phyloP scores from a whole-genome alignment of 352 stramenopile species.

The Phytophthora idaei region DNA sequence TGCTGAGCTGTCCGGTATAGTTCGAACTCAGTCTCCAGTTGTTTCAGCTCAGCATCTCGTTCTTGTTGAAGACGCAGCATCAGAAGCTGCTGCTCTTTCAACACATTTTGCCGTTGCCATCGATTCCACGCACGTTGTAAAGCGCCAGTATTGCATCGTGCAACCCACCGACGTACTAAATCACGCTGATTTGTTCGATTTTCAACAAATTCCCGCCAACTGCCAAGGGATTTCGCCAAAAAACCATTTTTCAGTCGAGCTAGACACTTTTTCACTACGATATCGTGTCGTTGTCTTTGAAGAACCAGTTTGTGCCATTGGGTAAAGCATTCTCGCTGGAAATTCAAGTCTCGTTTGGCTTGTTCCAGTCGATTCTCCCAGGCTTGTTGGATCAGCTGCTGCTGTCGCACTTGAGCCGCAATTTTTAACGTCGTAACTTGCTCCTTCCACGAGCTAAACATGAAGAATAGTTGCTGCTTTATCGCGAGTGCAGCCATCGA shows the following conservation, averaged over 20 bases:
- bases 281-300: not conserved
- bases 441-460: slow-evolving; percentile 27
- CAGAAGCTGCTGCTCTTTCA: slow-evolving; percentile 33
- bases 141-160: slow-evolving; percentile 9
- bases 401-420: slow-evolving; percentile 15
- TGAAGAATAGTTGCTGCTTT: slow-evolving; percentile 20
- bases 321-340: slow-evolving; percentile 31
- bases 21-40: slow-evolving; percentile 24
- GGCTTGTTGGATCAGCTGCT: slow-evolving; percentile 28
- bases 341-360: slow-evolving; percentile 27
- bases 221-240: slow-evolving; percentile 19
- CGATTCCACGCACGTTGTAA: slow-evolving; percentile 31
- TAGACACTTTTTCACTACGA: slow-evolving; percentile 26
- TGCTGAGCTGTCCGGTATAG: slow-evolving; percentile 13
- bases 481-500: slow-evolving; percentile 12
- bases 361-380: slow-evolving; percentile 35
- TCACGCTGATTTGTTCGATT: slow-evolving; percentile 29
- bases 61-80: slow-evolving; percentile 22
- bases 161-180: slow-evolving; percentile 31
- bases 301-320: slow-evolving; percentile 29
- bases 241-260: slow-evolving; percentile 30
- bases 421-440: slow-evolving; percentile 12
- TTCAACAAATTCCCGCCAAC: slow-evolving; percentile 31
- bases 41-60: slow-evolving; percentile 12
- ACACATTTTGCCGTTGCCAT: slow-evolving; percentile 40